Evolutionary conservation across 208 protist genomes (phyloP).

Genomic region (Porcisia hertigi): DNA sequence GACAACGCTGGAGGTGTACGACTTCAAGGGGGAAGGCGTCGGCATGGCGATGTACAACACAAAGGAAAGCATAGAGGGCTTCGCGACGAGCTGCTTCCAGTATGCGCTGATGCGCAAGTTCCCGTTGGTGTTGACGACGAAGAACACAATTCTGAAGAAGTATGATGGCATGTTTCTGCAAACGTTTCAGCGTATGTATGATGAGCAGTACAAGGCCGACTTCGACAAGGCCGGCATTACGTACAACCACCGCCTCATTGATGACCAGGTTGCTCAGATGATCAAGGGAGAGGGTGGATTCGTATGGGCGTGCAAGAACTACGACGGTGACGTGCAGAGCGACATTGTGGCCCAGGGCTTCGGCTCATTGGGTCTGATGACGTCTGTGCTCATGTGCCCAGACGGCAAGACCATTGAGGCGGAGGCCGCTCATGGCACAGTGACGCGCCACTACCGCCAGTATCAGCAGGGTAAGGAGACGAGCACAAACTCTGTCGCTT

Average conservation of each 20-base stretch:
- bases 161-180: constrained; percentile 98
- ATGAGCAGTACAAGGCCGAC: constrained; percentile 82
- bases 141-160: constrained; percentile 98
- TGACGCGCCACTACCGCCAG: constrained; percentile 97
- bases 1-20: constrained; percentile 80
- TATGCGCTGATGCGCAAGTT: constrained; percentile 92
- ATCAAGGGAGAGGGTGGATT: constrained; percentile 94
- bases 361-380: constrained; percentile 98
- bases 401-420: constrained; percentile 97
- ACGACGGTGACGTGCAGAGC: constrained; percentile 98
- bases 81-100: constrained; percentile 94
- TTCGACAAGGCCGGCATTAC: constrained; percentile 89
- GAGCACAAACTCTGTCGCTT: constrained; percentile 98
- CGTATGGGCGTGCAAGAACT: constrained; percentile 99
- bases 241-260: constrained; percentile 97
- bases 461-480: constrained; percentile 96
- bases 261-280: constrained; percentile 97
- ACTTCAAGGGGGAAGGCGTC: constrained; percentile 88
- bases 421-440: constrained; percentile 98
- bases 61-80: constrained; percentile 94
- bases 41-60: constrained; percentile 98
- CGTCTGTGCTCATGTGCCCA: constrained; percentile 96
- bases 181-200: constrained; percentile 95
- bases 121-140: constrained; percentile 95
- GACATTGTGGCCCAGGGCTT: constrained; percentile 98